Evolutionary conservation across 2,329 filamentous ascomycete species (phyloP).

Genomic region (Fusarium sp.): DNA sequence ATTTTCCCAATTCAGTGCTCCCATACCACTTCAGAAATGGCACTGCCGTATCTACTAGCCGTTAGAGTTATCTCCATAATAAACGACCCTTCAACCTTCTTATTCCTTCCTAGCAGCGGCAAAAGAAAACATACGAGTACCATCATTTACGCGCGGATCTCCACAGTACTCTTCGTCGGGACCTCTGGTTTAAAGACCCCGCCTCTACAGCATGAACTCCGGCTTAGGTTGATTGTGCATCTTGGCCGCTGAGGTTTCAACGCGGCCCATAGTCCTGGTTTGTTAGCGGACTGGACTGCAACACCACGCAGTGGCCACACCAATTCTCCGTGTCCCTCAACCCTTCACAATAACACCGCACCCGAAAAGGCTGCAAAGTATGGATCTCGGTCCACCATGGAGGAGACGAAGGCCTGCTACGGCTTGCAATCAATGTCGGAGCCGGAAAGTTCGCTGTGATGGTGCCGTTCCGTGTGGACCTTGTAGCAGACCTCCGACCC

Average conservation of each 20-base stretch:
- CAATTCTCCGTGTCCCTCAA: not conserved
- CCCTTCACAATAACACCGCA: not conserved
- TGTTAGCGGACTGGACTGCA: not conserved
- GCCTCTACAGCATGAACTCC: not conserved
- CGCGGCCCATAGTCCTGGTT: not conserved
- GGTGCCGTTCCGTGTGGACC: conserved; percentile 1
- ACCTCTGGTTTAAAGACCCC: not conserved
- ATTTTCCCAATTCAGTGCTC: not conserved
- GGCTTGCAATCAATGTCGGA: conserved; percentile 3
- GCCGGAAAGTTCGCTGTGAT: conserved; percentile 7
- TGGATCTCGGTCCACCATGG: conserved; percentile 8
- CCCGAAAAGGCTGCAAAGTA: not conserved
- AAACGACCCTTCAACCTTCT: too few relatives aligned
- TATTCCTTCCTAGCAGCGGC: too few relatives aligned
- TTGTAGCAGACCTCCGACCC: conserved; percentile 1
- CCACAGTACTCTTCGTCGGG: not conserved
- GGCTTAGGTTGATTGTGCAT: not conserved
- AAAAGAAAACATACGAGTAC: not conserved
- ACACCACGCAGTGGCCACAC: too few relatives aligned
- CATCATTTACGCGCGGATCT: not conserved
- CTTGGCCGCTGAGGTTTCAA: not conserved
- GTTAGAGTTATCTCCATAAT: too few relatives aligned
- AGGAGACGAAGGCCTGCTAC: conserved; percentile 7
- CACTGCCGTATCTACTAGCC: too few relatives aligned
- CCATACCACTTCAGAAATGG: too few relatives aligned